A percentile compares a stretch with the other conserved stretches of the same genome.
These are phyloP conservation scores for Oxyria digyna DNA, from an alignment of 148 eudicot genomes.

Conservation along the genomic window DNA sequence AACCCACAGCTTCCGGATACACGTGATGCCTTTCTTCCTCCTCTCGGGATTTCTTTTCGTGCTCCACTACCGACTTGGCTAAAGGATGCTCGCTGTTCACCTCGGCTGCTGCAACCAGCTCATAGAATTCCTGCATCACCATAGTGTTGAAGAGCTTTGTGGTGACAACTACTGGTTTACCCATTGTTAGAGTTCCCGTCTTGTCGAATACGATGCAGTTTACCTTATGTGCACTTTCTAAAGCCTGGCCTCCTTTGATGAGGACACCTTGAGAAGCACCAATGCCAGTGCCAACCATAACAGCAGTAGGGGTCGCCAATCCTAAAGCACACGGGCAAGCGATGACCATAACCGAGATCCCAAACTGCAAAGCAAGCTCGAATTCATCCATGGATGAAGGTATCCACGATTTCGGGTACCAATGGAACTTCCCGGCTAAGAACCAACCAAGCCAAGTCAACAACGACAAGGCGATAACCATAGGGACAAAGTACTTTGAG, in stretches of 20 bases:
- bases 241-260: conserved; percentile 96
- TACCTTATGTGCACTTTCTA: conserved; percentile 92
- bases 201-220: conserved; percentile 94
- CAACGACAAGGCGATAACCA: conserved; percentile 58
- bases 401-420: conserved; percentile 79
- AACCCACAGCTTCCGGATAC: conserved; percentile 61
- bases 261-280: conserved; percentile 98
- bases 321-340: conserved; percentile 99
- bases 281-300: conserved; percentile 98
- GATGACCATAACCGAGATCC: conserved; percentile 95
- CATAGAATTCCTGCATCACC: conserved; percentile 57
- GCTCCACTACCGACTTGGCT: conserved; percentile 76
- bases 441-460: conserved; percentile 82
- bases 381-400: conserved; percentile 89
- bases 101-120: conserved; percentile 84
- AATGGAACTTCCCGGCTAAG: conserved; percentile 51
- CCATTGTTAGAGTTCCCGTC: conserved; percentile 90
- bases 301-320: conserved; percentile 96
- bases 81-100: conserved; percentile 91
- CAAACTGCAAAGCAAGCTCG: conserved; percentile 92
- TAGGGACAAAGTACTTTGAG: conserved; percentile 82
- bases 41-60: conserved; percentile 56
- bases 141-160: conserved; percentile 49
- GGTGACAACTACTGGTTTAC: conserved; percentile 75
- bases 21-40: conserved; percentile 32